Percentiles rank a stretch among this genome's conserved stretches.
These are phyloP conservation scores for Collybia mongolica DNA, from an alignment of 768 basidiomycete species.

Conservation along the genomic window DNA sequence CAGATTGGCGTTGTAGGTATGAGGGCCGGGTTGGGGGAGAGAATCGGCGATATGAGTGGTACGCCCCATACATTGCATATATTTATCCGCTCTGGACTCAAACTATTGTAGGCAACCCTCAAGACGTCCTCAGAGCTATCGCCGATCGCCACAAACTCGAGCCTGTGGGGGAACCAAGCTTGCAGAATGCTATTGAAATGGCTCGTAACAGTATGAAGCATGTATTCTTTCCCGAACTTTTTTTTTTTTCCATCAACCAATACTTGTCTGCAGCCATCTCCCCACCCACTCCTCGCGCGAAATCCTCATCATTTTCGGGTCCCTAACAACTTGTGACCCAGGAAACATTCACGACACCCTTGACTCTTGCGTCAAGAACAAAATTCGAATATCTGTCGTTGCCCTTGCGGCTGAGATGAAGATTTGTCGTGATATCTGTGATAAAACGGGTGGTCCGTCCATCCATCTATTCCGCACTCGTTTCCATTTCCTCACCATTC, in stretches of 20 bases:
- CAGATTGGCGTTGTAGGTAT: constrained; percentile 96
- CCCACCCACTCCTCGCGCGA: constrained; percentile 97
- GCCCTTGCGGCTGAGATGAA: constrained; percentile 98
- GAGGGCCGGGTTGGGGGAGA: constrained; percentile 87
- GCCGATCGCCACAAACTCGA: constrained; percentile 86
- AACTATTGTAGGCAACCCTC: constrained; percentile 75
- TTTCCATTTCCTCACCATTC: constrained; percentile 3
- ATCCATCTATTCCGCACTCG: constrained; percentile 3
- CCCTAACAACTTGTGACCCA: constrained; percentile 94
- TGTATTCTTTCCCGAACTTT: constrained; percentile 3
- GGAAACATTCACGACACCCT: constrained; percentile 95
- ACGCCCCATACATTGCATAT: constrained; percentile 16
- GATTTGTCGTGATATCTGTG: constrained; percentile 89
- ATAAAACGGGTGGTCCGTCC: constrained; percentile 85
- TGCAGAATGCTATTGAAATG: constrained; percentile 98
- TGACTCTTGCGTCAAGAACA: constrained; percentile 77
- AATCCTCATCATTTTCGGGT: constrained; percentile 91
- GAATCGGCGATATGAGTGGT: constrained; percentile 93
- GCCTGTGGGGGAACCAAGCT: constrained; percentile 88
- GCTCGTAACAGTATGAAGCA: constrained; percentile 92
- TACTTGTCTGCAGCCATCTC: constrained; percentile 65
- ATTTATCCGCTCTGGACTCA: constrained; percentile 7
- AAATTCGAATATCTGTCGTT: constrained; percentile 89
- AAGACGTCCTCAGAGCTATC: constrained; percentile 88
- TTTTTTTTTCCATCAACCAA: background rate